Percentiles rank a stretch among this genome's conserved stretches.
These are phyloP conservation scores for Cyberlindnera sargentensis DNA, from an alignment of 805 yeast genomes.

Conservation along the genomic window DNA sequence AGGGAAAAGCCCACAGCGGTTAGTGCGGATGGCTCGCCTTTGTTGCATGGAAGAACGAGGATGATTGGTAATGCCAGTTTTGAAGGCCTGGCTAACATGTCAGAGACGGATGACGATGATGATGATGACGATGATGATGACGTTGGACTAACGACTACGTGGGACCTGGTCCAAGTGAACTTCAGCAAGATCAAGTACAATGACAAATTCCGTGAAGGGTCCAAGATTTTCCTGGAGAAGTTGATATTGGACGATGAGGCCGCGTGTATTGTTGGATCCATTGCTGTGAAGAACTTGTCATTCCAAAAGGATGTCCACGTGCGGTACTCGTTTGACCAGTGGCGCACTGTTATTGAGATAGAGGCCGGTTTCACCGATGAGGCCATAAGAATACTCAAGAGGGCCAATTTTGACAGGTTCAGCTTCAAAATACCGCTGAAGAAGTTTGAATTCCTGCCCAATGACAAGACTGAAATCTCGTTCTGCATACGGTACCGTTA, in stretches of 20 bases:
- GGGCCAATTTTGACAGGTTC: constrained; percentile 61
- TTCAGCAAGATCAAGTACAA: constrained; percentile 42
- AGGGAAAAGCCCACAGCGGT: constrained; percentile 75
- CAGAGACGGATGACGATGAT: constrained; percentile 20
- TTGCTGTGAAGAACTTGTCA: constrained; percentile 71
- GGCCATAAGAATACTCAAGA: constrained; percentile 33
- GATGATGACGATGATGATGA: constrained; percentile 12
- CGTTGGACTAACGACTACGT: constrained; percentile 23
- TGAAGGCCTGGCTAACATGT: constrained; percentile 15
- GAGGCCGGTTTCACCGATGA: constrained; percentile 57
- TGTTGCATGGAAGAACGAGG: constrained; percentile 22
- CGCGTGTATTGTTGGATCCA: constrained; percentile 52
- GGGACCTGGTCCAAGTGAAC: constrained; percentile 38
- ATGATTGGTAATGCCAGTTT: constrained; percentile 3
- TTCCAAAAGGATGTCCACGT: constrained; percentile 63
- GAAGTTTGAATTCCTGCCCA: constrained; percentile 18
- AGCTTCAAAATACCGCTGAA: constrained; percentile 52
- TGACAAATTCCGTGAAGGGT: constrained; percentile 33
- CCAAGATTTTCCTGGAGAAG: constrained; percentile 52
- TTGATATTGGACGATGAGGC: constrained; percentile 52
- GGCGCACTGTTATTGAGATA: constrained; percentile 71
- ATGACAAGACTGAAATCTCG: constrained; percentile 23
- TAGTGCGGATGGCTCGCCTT: constrained; percentile 60
- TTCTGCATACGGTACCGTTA: constrained; percentile 39
- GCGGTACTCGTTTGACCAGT: constrained; percentile 69